Evolutionary conservation across 345 rosid species (phyloP).

Genomic region (Salix caprea): DNA sequence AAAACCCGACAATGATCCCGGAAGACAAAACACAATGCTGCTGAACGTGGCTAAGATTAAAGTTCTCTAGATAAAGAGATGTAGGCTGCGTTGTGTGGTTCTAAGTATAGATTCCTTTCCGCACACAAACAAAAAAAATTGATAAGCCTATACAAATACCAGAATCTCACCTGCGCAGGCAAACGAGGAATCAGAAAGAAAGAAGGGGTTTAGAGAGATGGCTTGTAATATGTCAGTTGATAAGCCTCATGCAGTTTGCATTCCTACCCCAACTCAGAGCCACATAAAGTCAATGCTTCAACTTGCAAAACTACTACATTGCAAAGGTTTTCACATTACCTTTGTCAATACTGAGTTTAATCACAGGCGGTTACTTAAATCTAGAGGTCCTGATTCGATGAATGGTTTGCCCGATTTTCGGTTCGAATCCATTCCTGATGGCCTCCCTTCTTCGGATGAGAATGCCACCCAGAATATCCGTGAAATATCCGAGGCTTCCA

Average conservation of each 20-base stretch:
- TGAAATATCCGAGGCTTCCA: background rate
- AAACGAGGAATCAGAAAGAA: too few species aligned
- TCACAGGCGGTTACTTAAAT: background rate
- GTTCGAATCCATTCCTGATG: background rate
- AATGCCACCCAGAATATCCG: background rate
- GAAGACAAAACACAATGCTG: too few species aligned
- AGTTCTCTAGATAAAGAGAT: too few species aligned
- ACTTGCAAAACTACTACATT: slow-evolving; percentile 10
- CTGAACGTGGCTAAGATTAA: too few species aligned
- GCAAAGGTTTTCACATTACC: background rate
- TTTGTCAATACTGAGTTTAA: background rate
- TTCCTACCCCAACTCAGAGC: slow-evolving; percentile 7
- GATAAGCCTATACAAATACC: background rate
- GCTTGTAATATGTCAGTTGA: too few species aligned
- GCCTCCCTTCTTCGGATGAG: background rate
- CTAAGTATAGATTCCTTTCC: too few species aligned
- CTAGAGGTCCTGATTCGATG: background rate
- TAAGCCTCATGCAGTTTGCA: slow-evolving; percentile 2
- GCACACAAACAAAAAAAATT: too few species aligned
- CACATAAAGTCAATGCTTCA: slow-evolving; percentile 11
- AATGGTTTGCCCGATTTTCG: background rate
- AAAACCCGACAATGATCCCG: too few species aligned
- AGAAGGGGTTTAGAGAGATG: too few species aligned
- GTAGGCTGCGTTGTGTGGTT: too few species aligned
- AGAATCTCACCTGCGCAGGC: background rate